Base-by-base conservation (phyloP, 805 yeast species). In the Zygotorulaspora danielsina region DNA sequence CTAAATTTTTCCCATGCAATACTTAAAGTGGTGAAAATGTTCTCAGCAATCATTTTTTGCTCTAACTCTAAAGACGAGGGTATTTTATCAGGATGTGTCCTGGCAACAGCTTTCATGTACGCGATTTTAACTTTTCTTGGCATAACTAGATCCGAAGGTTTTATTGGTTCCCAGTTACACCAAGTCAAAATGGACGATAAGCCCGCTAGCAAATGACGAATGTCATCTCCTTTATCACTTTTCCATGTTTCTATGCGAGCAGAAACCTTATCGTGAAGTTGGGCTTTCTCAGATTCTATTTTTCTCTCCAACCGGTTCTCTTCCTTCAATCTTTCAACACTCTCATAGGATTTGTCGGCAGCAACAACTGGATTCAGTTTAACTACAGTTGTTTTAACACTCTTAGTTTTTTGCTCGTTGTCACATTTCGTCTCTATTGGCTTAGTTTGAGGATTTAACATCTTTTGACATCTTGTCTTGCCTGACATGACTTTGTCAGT, bases 1-100 rank as follows among this genome's bases (percentile, higher is more conserved):
- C 81, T 84, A 60, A 87, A 88, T 15, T 61, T 64, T 50, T 86
- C 97, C 97, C 99, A 93, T 2, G 97, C 88, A 50, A 78, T 75
- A 61, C 88, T 90, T 45, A 93, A 67, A 0, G 79, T 71, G 27
- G 88, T 83, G 57, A 93, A 93, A 0, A 90, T 90, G 17, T 78
- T 79, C 51, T 89, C 90, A 11, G 97, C 93, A 32, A 90, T 71
- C 81, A 90, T 75, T 57, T 82, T 81, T 41, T 77, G 76, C 53
- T 87, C 94, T 5, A 79, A 67, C 6, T 79, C 66, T 19, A 55
- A 36, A 2, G 81, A 76, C 16, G 64, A 61, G n/a, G 64, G 56
- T 17, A 89, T 66, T 60, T 93, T 93, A 61, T 93, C 99, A 0
- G 90, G 79, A 61, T 89, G 93, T 2, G 96, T 94, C 36, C 78